These are phyloP conservation scores for Fusarium duplospermum DNA, from an alignment of 2,329 filamentous ascomycete genomes.

Conservation along the genomic window DNA sequence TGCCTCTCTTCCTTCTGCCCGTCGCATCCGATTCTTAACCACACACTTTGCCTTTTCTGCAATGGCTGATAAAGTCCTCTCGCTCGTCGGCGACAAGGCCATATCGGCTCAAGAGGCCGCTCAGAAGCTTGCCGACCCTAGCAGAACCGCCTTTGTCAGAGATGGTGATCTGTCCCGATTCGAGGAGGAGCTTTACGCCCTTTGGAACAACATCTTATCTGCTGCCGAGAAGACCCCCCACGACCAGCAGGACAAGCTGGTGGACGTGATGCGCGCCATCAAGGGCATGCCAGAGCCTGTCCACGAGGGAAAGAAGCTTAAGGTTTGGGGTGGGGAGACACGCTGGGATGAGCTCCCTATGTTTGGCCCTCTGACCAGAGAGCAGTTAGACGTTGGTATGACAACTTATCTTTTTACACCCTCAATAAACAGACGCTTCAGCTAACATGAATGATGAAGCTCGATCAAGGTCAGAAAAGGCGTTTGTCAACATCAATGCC, in stretches of 20 bases:
- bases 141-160: constrained; percentile 19
- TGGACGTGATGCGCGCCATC: constrained; percentile 34
- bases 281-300: constrained; percentile 17
- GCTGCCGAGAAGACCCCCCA: constrained; percentile 36
- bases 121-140: constrained; percentile 12
- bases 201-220: constrained; percentile 32
- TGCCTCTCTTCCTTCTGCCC: neutral
- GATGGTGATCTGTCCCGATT: constrained; percentile 17
- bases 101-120: constrained; percentile 25
- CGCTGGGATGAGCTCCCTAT: constrained; percentile 33
- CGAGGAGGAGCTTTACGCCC: constrained; percentile 18
- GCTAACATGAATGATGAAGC: constrained; percentile 9
- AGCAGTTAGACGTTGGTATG: constrained; percentile 32
- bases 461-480: constrained; percentile 16
- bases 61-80: constrained; percentile 23
- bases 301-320: constrained; percentile 21
- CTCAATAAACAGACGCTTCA: accelerated
- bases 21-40: neutral
- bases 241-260: constrained; percentile 36
- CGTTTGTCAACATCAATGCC: constrained; percentile 24
- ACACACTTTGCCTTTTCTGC: neutral
- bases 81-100: constrained; percentile 10
- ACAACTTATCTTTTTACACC: neutral
- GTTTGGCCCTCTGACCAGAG: constrained; percentile 28
- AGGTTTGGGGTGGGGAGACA: constrained; percentile 32